Percentiles rank a stretch among this genome's conserved stretches.
These are phyloP conservation scores for Geranium rotundifolium DNA, from an alignment of 345 rosid species.

Conservation along the genomic window DNA sequence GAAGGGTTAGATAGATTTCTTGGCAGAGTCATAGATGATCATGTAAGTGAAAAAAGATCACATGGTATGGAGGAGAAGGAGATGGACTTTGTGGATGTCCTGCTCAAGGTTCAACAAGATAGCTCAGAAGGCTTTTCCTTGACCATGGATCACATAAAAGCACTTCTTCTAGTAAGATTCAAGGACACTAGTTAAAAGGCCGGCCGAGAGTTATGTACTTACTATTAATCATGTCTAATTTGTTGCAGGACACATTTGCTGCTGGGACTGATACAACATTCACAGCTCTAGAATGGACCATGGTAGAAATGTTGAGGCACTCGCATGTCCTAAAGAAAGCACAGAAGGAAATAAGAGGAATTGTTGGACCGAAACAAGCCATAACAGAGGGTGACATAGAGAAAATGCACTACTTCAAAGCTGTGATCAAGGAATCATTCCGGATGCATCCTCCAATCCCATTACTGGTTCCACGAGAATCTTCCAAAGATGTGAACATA, in stretches of 20 bases:
- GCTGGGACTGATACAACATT: slow-evolving; percentile 31
- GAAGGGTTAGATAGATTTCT: slow-evolving; percentile 13
- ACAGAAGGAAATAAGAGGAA: slow-evolving; percentile 13
- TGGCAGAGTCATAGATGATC: slow-evolving; percentile 11
- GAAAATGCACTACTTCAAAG: slow-evolving; percentile 18
- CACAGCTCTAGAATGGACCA: slow-evolving; percentile 29
- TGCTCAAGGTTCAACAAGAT: slow-evolving; percentile 15
- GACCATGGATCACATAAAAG: slow-evolving; percentile 14
- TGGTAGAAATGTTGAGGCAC: slow-evolving; percentile 27
- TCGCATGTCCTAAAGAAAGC: slow-evolving; percentile 16
- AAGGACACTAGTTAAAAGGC: too few relatives aligned
- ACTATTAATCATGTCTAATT: not conserved
- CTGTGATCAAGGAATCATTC: slow-evolving; percentile 29
- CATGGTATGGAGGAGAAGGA: not conserved
- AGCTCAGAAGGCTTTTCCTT: slow-evolving; percentile 1
- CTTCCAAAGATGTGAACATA: slow-evolving; percentile 17
- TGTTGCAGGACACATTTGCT: slow-evolving; percentile 5
- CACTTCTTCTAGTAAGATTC: slow-evolving; percentile 12
- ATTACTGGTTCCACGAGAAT: slow-evolving; percentile 17
- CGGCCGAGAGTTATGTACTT: too few relatives aligned
- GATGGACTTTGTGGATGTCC: slow-evolving; percentile 16
- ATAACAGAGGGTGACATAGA: slow-evolving; percentile 10
- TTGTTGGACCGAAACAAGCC: not conserved
- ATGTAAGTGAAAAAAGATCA: not conserved
- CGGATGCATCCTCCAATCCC: slow-evolving; percentile 34